phyloP scores from a whole-genome alignment of 2,329 filamentous ascomycete species.

The Colletotrichum sublineola region DNA sequence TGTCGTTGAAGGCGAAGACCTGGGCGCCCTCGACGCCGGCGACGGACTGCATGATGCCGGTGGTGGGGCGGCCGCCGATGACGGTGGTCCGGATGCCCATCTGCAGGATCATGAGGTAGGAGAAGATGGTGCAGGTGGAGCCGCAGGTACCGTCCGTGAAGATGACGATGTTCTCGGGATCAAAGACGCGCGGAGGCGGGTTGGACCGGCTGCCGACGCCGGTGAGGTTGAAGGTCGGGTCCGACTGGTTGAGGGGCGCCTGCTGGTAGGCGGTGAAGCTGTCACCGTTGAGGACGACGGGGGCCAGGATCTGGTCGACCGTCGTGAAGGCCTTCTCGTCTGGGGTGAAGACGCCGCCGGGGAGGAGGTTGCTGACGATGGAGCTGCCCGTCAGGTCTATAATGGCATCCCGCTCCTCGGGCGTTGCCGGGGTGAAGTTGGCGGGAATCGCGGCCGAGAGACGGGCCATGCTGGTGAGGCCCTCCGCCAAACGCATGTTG shows the following conservation, averaged over 20 bases:
- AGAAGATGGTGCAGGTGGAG: constrained; percentile 68
- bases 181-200: constrained; percentile 61
- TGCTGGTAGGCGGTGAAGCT: constrained; percentile 62
- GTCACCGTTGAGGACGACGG: constrained; percentile 57
- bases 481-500: constrained; percentile 64
- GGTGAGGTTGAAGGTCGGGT: constrained; percentile 56
- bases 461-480: constrained; percentile 58
- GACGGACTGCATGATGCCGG: constrained; percentile 62
- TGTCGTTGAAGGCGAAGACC: constrained; percentile 50
- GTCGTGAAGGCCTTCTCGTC: constrained; percentile 49
- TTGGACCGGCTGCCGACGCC: constrained; percentile 57
- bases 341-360: constrained; percentile 63
- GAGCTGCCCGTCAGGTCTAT: constrained; percentile 61
- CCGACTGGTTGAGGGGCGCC: constrained; percentile 54
- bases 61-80: constrained; percentile 60
- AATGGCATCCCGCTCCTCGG: constrained; percentile 56
- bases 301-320: constrained; percentile 50
- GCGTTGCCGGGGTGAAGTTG: constrained; percentile 49
- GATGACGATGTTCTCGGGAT: constrained; percentile 65
- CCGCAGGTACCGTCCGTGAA: constrained; percentile 68
- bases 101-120: constrained; percentile 65
- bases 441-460: constrained; percentile 50
- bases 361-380: constrained; percentile 59
- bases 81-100: constrained; percentile 62
- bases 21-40: constrained; percentile 63